phyloP scores from a whole-genome alignment of 1,139 yeast genomes.

The Tardiomyces digboiensis region DNA sequence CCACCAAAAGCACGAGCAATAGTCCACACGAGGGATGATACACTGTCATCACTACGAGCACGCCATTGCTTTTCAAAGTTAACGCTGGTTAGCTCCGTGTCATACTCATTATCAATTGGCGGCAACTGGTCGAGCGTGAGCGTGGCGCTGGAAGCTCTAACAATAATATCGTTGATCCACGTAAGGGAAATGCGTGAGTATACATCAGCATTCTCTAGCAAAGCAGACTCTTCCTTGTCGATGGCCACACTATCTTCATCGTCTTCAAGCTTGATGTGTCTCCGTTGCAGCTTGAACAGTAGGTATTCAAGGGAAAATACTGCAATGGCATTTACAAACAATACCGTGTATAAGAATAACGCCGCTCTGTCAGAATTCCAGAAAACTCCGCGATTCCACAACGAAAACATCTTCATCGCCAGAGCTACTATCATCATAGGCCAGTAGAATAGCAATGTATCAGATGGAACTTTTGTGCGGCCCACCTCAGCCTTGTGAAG shows the following conservation, averaged over 20 bases:
- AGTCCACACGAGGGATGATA: not conserved
- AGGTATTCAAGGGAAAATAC: conserved; percentile 42
- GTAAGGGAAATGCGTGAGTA: conserved; percentile 68
- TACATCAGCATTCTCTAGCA: conserved; percentile 67
- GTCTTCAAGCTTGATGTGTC: conserved; percentile 14
- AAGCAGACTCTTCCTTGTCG: conserved; percentile 29
- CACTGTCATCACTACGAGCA: not conserved
- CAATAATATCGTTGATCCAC: conserved; percentile 88
- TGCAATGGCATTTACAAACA: conserved; percentile 40
- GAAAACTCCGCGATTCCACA: not conserved
- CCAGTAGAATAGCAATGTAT: conserved; percentile 67
- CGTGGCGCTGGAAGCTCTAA: conserved; percentile 58
- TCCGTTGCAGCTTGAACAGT: conserved; percentile 9
- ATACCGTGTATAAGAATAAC: conserved; percentile 4
- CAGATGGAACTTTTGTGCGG: conserved; percentile 52
- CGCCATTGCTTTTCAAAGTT: conserved; percentile 29
- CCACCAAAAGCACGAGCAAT: conserved; percentile 1
- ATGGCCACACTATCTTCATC: not conserved
- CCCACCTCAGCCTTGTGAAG: conserved; percentile 65
- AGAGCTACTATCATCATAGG: conserved; percentile 39
- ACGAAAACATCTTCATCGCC: conserved; percentile 23
- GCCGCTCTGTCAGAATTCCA: not conserved
- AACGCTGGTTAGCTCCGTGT: conserved; percentile 40
- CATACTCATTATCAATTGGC: conserved; percentile 54
- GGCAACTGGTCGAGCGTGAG: conserved; percentile 70